Evolutionary conservation across 2,329 filamentous ascomycete species (phyloP).

Genomic region (Tolypocladium inflatum): DNA sequence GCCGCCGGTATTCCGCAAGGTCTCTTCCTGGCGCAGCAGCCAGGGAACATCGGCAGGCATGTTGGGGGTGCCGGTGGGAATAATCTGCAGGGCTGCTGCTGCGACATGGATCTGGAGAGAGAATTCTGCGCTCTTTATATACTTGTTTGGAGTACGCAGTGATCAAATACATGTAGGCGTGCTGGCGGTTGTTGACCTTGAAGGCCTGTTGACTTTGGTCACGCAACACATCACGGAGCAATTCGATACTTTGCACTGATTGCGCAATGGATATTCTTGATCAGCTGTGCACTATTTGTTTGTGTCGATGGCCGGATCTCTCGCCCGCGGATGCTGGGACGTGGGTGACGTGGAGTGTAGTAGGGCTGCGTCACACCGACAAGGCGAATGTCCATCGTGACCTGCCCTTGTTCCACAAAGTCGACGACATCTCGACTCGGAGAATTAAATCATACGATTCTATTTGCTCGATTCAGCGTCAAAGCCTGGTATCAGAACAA

Average conservation of each 20-base stretch:
- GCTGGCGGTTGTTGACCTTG: neutral
- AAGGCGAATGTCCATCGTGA: neutral
- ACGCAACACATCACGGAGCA: neutral
- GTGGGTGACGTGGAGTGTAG: neutral
- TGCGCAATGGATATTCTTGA: neutral
- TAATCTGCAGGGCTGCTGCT: neutral
- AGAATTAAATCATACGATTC: neutral
- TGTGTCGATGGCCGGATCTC: neutral
- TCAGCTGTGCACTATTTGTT: neutral
- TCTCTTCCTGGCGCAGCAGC: neutral
- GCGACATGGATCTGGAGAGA: too few relatives aligned
- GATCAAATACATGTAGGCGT: neutral
- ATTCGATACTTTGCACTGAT: neutral
- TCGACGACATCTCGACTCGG: neutral
- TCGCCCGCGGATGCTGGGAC: neutral
- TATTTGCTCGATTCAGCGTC: neutral
- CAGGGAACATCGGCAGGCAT: neutral
- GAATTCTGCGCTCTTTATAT: neutral
- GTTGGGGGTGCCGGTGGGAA: neutral
- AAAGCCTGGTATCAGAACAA: neutral
- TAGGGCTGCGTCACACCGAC: neutral
- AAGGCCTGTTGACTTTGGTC: neutral
- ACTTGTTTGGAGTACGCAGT: neutral
- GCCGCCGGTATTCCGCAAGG: neutral
- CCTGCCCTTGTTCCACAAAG: neutral